Base-by-base conservation (phyloP, 345 rosid species). In the Combretum micranthum region DNA sequence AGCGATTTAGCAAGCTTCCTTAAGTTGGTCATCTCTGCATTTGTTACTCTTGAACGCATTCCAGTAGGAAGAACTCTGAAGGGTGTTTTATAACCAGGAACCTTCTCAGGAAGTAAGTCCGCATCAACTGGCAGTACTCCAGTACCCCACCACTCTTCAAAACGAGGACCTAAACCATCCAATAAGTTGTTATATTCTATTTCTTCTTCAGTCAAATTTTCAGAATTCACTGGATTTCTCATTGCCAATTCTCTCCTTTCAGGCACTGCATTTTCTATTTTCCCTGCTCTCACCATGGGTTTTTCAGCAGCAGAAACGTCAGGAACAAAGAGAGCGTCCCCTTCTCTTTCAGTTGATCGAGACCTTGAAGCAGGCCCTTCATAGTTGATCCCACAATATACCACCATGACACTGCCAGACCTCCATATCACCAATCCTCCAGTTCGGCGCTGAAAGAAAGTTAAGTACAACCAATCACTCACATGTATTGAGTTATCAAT, bases 321-420 rank as follows among this genome's bases (percentile, higher is more conserved):
- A 15, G 96, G 97, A 53, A 87, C 68, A 72, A 87, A 93, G 64
- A 74, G 77, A 4, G 78, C 59, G 60, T 83, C 83, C 3, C 71
- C 78, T 62, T 82, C 81, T 64, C 63, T 37, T 60, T 68, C 65
- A 45, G 42, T 45, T 7, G 71, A 61, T 37, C 69, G 73, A 13
- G 81, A 69, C 64, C 71, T 71, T 52, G 73, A 76, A 52, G 60
- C 63, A 64, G 97, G 95, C 48, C 96, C 92, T 68, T 80, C 69
- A 21, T 87, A 87, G 66, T 82, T 84, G 63, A 43, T 74, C 25
- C 99, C 97, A 52, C 93, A 87, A 61, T 74, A 94, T 19, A 94
- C 97, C 58, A 94, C 79, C 97, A 94, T 87, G 9, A 85, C 93
- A 75, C 99, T 94, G 60, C 99, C 97, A n/a, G 97, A 87, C 70